A percentile compares a stretch with the other conserved stretches of the same genome.
Evolutionary conservation across 179 eudicot genomes (phyloP).

Genomic region (Sideroxylon spinosum): DNA sequence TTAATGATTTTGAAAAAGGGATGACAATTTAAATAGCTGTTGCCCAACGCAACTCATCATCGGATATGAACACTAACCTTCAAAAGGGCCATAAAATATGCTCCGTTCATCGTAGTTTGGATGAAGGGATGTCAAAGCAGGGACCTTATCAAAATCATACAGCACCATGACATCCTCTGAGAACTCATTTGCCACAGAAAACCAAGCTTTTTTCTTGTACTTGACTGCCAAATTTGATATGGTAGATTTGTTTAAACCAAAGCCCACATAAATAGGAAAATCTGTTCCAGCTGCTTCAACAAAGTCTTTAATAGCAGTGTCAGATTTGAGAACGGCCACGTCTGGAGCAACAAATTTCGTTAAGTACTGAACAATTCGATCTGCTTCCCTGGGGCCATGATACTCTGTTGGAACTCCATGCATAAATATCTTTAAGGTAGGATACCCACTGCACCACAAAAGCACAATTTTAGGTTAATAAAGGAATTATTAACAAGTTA

Average conservation of each 20-base stretch:
- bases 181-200: slow-evolving; percentile 83
- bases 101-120: slow-evolving; percentile 58
- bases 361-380: slow-evolving; percentile 59
- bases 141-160: slow-evolving; percentile 86
- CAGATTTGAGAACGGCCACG: slow-evolving; percentile 69
- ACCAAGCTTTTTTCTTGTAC: slow-evolving; percentile 91
- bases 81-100: slow-evolving; percentile 90
- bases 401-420: slow-evolving; percentile 86
- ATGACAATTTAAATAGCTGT: no score
- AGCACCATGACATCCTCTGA: slow-evolving; percentile 65
- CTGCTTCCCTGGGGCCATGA: slow-evolving; percentile 75
- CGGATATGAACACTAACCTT: slow-evolving; percentile 44
- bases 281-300: slow-evolving; percentile 56
- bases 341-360: slow-evolving; percentile 84
- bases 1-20: background rate
- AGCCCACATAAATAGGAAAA: slow-evolving; percentile 81
- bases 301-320: slow-evolving; percentile 57
- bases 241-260: slow-evolving; percentile 72
- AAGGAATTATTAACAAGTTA: background rate
- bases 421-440: slow-evolving; percentile 74
- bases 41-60: no score
- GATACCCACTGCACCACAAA: slow-evolving; percentile 71
- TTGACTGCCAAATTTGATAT: slow-evolving; percentile 58
- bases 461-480: slow-evolving; percentile 12
- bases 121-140: slow-evolving; percentile 73